Percentiles rank a stretch among this genome's conserved stretches.
These are phyloP conservation scores for Phytophthora melonis DNA, from an alignment of 352 stramenopile genomes.

Conservation along the genomic window DNA sequence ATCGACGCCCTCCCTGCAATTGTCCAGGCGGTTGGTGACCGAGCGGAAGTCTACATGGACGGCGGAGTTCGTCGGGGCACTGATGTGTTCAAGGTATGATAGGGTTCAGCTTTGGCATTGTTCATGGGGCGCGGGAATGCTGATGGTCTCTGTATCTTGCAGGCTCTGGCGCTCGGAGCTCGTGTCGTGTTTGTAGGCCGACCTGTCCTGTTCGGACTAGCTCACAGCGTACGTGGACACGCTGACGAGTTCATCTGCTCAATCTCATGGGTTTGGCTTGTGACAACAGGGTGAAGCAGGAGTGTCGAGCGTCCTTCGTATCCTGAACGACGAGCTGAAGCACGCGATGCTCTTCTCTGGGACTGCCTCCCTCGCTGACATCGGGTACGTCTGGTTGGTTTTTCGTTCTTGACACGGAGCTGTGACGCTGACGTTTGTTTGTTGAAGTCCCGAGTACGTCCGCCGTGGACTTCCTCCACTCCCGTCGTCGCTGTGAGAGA, in stretches of 20 bases:
- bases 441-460: slow-evolving; percentile 30
- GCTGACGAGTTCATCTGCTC: neutral
- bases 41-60: slow-evolving; percentile 94
- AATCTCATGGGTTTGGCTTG: neutral
- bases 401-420: neutral
- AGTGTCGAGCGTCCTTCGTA: slow-evolving; percentile 87
- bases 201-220: slow-evolving; percentile 95
- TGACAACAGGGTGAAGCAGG: slow-evolving; percentile 74
- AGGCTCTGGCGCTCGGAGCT: slow-evolving; percentile 87
- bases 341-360: slow-evolving; percentile 91
- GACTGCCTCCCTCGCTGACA: slow-evolving; percentile 64
- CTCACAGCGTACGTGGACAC: slow-evolving; percentile 73
- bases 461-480: slow-evolving; percentile 32
- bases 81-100: slow-evolving; percentile 93
- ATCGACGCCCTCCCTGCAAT: slow-evolving; percentile 94
- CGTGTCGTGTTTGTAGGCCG: slow-evolving; percentile 95
- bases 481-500: slow-evolving; percentile 27
- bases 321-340: slow-evolving; percentile 93
- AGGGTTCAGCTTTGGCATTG: neutral
- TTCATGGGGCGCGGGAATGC: neutral
- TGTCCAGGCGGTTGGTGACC: slow-evolving; percentile 77
- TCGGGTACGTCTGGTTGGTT: slow-evolving; percentile 46
- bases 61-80: slow-evolving; percentile 95
- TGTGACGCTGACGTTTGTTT: neutral
- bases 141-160: neutral